phyloP scores from a whole-genome alignment of 1,284 basidiomycete genomes.

The Limonomyces culmigenus region DNA sequence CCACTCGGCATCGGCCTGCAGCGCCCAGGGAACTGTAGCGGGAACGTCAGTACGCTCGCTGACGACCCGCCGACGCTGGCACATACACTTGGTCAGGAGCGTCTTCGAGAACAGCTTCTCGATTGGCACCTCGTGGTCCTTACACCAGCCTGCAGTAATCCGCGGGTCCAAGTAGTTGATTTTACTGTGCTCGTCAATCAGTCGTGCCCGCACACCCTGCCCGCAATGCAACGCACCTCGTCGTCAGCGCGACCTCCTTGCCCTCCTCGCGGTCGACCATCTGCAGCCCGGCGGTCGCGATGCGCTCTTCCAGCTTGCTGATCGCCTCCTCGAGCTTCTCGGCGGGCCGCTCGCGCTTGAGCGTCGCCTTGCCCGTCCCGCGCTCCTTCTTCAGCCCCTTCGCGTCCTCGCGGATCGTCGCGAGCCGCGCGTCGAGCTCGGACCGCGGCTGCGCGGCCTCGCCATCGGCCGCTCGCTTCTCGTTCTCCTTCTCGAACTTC shows the following conservation, averaged over 20 bases:
- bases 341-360: constrained; percentile 43
- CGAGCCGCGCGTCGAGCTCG: constrained; percentile 13
- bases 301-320: constrained; percentile 64
- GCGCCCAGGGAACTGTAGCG: constrained; percentile 74
- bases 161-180: constrained; percentile 84
- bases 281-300: constrained; percentile 72
- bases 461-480: constrained; percentile 29
- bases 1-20: constrained; percentile 65
- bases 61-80: background rate
- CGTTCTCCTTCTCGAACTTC: constrained; percentile 22
- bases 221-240: constrained; percentile 61
- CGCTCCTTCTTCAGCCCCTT: constrained; percentile 8
- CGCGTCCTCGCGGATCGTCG: constrained; percentile 62
- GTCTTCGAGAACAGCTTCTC: constrained; percentile 90
- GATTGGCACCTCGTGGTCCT: constrained; percentile 72
- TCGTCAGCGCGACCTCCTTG: constrained; percentile 85
- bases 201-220: no score
- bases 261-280: constrained; percentile 83
- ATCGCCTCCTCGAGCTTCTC: constrained; percentile 69
- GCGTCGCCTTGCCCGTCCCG: constrained; percentile 15
- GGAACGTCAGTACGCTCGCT: constrained; percentile 7
- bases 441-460: constrained; percentile 27
- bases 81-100: constrained; percentile 65
- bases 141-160: constrained; percentile 78
- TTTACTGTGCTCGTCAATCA: constrained; percentile 41